These are phyloP conservation scores for Lichtheimia ramosa DNA, from an alignment of 371 early-diverging fungal species.

Conservation along the genomic window DNA sequence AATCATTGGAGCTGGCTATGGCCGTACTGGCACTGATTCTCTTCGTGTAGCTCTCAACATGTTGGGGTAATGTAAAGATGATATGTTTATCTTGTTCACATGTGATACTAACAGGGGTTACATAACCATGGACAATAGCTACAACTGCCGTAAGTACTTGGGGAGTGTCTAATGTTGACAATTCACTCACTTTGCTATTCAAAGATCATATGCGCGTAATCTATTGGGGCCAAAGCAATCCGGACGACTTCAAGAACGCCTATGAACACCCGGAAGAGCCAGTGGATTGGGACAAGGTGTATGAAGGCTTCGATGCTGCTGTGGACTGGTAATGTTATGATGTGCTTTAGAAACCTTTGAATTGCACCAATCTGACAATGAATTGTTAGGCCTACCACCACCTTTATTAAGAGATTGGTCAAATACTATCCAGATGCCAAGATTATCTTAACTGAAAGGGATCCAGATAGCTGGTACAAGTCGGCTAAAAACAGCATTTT, in stretches of 20 bases:
- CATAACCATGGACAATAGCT: no score
- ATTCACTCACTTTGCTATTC: no score
- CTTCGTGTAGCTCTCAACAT: conserved; percentile 28
- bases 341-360: background rate
- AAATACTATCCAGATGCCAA: conserved; percentile 30
- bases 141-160: no score
- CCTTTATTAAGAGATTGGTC: conserved; percentile 21
- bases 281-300: conserved; percentile 30
- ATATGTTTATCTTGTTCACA: no score
- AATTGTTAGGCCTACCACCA: conserved; percentile 11
- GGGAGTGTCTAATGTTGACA: no score
- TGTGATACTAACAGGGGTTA: no score
- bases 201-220: conserved; percentile 17
- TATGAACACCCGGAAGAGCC: conserved; percentile 14
- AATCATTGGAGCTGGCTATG: conserved; percentile 37
- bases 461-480: conserved; percentile 25
- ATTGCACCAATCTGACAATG: background rate
- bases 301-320: conserved; percentile 26
- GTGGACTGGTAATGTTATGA: conserved; percentile 21
- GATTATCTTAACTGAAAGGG: conserved; percentile 26
- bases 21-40: conserved; percentile 39
- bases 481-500: conserved; percentile 21
- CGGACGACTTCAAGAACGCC: conserved; percentile 21
- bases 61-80: conserved; percentile 22
- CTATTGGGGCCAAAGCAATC: conserved; percentile 13